Evolutionary conservation across 129 eudicot genomes (phyloP), one percentile per base, ranked within the genome.

Genomic region (Chrysanthemum makinoi): DNA sequence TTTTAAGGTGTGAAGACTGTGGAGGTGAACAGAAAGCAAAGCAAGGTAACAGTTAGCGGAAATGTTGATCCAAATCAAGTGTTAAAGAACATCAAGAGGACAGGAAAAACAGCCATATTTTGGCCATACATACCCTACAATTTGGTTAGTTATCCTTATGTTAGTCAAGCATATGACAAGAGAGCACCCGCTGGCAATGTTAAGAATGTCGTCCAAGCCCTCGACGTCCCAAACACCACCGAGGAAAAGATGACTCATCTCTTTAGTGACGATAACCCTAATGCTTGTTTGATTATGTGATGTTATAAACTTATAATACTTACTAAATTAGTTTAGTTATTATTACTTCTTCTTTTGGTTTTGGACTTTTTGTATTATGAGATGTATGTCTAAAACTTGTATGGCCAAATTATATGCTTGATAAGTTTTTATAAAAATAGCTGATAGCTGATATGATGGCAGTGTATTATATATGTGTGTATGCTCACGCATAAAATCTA

Each of bases 231-330:
- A 8, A 86, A 80, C 80, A 77, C 90, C 5, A 71, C 88, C 12
- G 94, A 84, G 46, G 98, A 92, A 24, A 78, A 20, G 5, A 64
- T 92, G 53, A 20, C 91, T 51, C 75, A 80, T 73, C 57, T 92
- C 50, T 92, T 92, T 56, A 92, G 89, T 53, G 98, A 92, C 33
- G 98, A 92, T 65, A 92, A 92, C 49, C 89, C 93, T 18, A 86
- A 92, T 76, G 96, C 98, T 43, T 92, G 98, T 80, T 79, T 88
- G 73, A 83, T 92, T 33, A 92, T 92, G 98, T 92, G 80, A 91
- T 18, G 33, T 26, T 11, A 18, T 22, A 26, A 15, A 22, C n/a
- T 16, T 17, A 39, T 19, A 39, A 33, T 12, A 5, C 12, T 19
- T 43, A 11, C 53, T 26, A 51, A 75, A 47, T 44, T 33, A 28